Evolutionary conservation across 2,329 filamentous ascomycete species (phyloP).

Genomic region (Exophiala calicioides): DNA sequence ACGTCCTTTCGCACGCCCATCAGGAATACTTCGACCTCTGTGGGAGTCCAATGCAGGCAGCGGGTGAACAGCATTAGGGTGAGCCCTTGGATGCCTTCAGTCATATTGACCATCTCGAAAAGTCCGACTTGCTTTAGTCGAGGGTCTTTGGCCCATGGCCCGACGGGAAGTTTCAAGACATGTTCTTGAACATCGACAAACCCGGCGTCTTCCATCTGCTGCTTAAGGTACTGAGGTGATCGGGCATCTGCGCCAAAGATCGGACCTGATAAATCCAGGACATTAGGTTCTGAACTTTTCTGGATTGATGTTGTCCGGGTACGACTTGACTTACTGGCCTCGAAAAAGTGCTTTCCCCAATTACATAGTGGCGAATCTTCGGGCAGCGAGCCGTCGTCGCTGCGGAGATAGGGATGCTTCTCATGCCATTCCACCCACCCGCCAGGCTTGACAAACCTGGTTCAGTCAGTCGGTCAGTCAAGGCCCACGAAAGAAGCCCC

Average conservation of each 20-base stretch:
- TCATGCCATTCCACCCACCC: not conserved
- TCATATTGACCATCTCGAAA: constrained; percentile 26
- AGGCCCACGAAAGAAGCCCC: not conserved
- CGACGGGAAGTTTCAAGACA: constrained; percentile 31
- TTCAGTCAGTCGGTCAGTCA: not conserved
- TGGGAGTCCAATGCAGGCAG: constrained; percentile 29
- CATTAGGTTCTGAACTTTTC: not conserved
- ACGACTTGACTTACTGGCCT: not conserved
- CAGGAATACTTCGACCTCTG: constrained; percentile 29
- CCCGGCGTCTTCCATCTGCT: constrained; percentile 26
- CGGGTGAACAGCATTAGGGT: constrained; percentile 30
- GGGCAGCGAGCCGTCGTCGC: not conserved
- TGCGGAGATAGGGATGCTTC: not conserved
- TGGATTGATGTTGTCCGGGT: not conserved
- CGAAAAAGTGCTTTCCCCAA: not conserved
- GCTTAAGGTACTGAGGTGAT: constrained; percentile 15
- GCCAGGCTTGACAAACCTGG: not conserved
- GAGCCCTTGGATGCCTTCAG: constrained; percentile 31
- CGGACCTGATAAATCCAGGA: not conserved
- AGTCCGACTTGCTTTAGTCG: constrained; percentile 33
- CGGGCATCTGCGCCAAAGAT: not conserved
- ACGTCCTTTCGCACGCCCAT: constrained; percentile 27
- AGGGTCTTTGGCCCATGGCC: constrained; percentile 35
- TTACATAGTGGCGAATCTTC: not conserved
- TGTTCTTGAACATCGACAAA: constrained; percentile 32